These are phyloP conservation scores for Eucalyptus erythrocorys DNA, from an alignment of 345 rosid species.

Conservation along the genomic window DNA sequence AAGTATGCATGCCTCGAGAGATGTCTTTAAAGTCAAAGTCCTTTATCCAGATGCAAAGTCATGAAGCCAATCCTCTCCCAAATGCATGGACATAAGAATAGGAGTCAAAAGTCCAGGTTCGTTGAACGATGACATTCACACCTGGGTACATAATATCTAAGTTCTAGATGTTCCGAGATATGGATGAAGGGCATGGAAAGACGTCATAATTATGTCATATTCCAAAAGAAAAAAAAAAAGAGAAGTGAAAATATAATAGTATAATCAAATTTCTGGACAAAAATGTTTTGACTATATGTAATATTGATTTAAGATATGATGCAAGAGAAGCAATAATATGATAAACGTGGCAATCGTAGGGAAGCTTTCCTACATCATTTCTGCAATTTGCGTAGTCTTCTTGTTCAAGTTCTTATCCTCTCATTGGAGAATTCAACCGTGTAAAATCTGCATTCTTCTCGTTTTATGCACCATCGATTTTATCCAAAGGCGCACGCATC, in stretches of 20 bases:
- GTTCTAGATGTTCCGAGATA: neutral
- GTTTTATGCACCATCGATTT: rapidly evolving
- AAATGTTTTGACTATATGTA: neutral
- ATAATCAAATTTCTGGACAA: neutral
- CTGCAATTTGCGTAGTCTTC: neutral
- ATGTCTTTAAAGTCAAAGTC: neutral
- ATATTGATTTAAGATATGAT: neutral
- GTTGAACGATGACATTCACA: neutral
- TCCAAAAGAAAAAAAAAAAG: neutral
- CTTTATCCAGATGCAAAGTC: neutral
- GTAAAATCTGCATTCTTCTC: neutral
- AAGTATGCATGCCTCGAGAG: neutral
- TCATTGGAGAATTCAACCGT: neutral
- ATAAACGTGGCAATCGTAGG: neutral
- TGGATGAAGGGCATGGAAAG: neutral
- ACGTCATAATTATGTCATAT: neutral
- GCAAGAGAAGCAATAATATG: neutral
- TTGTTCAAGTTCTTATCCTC: neutral
- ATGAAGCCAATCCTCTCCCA: neutral
- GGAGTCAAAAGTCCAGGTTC: neutral
- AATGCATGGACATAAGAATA: neutral
- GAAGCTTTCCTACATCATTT: neutral
- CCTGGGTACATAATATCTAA: neutral
- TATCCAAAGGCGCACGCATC: neutral
- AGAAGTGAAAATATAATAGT: neutral